phyloP scores from a whole-genome alignment of 257 asterid genomes.

The Nicotiana attenuata region DNA sequence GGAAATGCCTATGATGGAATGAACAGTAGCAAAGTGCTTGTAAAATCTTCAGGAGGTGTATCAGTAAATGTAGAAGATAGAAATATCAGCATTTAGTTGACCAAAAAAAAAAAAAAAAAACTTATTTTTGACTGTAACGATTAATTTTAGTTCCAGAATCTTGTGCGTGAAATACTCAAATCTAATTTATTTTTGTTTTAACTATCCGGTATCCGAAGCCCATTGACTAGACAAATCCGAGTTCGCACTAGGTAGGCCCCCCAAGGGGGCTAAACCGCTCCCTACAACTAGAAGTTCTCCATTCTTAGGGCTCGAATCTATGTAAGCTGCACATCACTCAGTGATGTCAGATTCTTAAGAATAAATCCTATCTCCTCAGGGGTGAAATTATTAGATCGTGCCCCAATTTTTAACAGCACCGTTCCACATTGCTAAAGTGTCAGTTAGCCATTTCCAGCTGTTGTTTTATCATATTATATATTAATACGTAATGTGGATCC shows the following conservation, averaged over 20 bases:
- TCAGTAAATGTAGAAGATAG: not conserved
- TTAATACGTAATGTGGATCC: too few species aligned
- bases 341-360: too few species aligned
- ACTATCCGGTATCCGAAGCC: not conserved
- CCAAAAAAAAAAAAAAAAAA: not conserved
- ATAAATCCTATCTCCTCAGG: too few species aligned
- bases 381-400: too few species aligned
- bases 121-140: not conserved
- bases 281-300: too few species aligned
- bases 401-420: too few species aligned
- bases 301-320: too few species aligned
- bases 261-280: not conserved
- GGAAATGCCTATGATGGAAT: conserved; percentile 61
- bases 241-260: not conserved
- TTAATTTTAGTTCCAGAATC: not conserved
- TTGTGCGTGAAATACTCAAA: not conserved
- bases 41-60: not conserved
- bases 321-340: too few species aligned
- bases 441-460: too few species aligned
- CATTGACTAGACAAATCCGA: not conserved
- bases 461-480: too few species aligned
- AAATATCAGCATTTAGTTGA: not conserved
- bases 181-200: not conserved
- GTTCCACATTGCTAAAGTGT: too few species aligned
- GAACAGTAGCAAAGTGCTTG: not conserved